A percentile compares a stretch with the other conserved stretches of the same genome.
Evolutionary conservation across 805 yeast species (phyloP).

Genomic region (Komagataella mondaviorum): DNA sequence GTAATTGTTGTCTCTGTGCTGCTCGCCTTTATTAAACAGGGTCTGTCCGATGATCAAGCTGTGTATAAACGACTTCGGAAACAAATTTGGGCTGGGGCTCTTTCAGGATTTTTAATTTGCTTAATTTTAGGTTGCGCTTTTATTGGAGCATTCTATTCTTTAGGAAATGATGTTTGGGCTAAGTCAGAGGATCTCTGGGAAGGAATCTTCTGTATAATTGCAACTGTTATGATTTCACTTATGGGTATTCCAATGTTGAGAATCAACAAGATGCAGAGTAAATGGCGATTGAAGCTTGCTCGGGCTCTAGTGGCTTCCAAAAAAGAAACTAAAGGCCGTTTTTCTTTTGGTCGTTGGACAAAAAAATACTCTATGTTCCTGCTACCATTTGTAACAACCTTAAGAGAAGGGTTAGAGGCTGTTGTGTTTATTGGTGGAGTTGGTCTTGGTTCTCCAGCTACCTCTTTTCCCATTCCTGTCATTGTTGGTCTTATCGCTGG

Average conservation of each 20-base stretch:
- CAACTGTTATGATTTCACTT: conserved; percentile 73
- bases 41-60: conserved; percentile 31
- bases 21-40: conserved; percentile 83
- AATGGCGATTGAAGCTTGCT: conserved; percentile 95
- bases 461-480: conserved; percentile 89
- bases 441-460: conserved; percentile 56
- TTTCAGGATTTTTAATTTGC: conserved; percentile 65
- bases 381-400: conserved; percentile 73
- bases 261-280: conserved; percentile 89
- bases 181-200: conserved; percentile 92
- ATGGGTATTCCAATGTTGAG: conserved; percentile 98
- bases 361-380: conserved; percentile 67
- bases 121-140: conserved; percentile 80
- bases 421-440: conserved; percentile 88
- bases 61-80: conserved; percentile 48
- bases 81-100: conserved; percentile 85
- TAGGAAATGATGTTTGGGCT: conserved; percentile 76
- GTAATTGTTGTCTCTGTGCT: conserved; percentile 83
- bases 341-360: conserved; percentile 37
- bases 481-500: conserved; percentile 80
- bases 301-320: conserved; percentile 58
- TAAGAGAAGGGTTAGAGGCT: conserved; percentile 86
- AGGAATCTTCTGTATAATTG: conserved; percentile 86
- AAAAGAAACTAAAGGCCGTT: conserved; percentile 31
- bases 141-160: conserved; percentile 82